Evolutionary conservation across 2,329 filamentous ascomycete genomes (phyloP), one percentile per base, ranked within the genome.

Genomic region (Claviceps paspali): DNA sequence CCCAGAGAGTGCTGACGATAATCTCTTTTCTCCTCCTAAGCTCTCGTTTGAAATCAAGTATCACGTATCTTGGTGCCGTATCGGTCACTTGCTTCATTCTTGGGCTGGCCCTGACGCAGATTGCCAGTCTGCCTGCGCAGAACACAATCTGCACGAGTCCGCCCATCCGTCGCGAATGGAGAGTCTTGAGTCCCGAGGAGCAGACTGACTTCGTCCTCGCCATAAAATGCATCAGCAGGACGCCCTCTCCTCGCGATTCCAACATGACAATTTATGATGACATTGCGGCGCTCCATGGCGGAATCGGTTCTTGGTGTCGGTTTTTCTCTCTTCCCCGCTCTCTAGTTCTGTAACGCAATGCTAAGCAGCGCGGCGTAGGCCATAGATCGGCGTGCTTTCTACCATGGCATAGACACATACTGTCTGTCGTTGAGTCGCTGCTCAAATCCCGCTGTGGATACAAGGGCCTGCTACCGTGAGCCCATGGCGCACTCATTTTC

Each of bases 341-440:
- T 22, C 21, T 22, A 5, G 7, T 19, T 24, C n/a, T n/a, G n/a
- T n/a, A n/a, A n/a, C n/a, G n/a, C n/a, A n/a, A n/a, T n/a, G n/a
- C n/a, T n/a, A n/a, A n/a, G n/a, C n/a, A n/a, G n/a, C n/a, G n/a
- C n/a, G n/a, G 2, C 18, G 5, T 30, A 41, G 35, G 29, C 9
- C 39, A 41, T 28, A 29, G 39, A 11, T 41, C 39, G 15, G 39
- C 39, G 18, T 41, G 29, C 3, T 41, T 41, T 12, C 30, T 38
- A 14, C 39, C 35, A 3, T 41, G 35, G 39, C 39, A 41, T 29
- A 28, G 39, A 11, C 23, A 38, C 24, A 35, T 30, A 23, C n/a
- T 36, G 21, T 21, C 15, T 1, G 18, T 30, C 12, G 22, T 29
- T 9, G 35, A 31, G 11, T 8, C 17, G 1, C 18, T 22, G 3